Conservation (phyloP, 176 grass and related monocot species). For the Pharus latifolius region DNA sequence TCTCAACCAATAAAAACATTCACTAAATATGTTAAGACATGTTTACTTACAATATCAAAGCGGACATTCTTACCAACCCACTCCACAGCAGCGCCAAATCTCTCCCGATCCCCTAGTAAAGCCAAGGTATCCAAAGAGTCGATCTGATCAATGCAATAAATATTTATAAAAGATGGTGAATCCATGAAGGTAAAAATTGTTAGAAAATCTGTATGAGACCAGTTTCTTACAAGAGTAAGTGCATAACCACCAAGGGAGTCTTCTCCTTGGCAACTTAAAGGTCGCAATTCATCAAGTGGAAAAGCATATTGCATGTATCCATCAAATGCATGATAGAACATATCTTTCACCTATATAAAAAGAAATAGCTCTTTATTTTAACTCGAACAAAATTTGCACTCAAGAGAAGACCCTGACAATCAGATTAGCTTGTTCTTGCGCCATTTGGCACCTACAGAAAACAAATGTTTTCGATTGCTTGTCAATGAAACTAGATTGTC, state of each 20-base stretch:
- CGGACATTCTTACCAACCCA: constrained; percentile 88
- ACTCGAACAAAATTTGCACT: background rate
- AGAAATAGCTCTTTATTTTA: background rate
- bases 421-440: background rate
- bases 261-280: constrained; percentile 91
- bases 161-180: background rate
- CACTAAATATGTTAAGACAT: background rate
- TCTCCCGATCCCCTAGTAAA: constrained; percentile 73
- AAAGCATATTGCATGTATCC: constrained; percentile 94
- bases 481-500: background rate
- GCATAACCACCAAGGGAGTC: constrained; percentile 95
- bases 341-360: constrained; percentile 71
- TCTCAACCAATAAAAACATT: constrained; percentile 16
- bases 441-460: background rate
- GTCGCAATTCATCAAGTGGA: constrained; percentile 89
- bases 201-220: background rate
- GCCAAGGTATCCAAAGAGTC: constrained; percentile 93
- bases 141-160: constrained; percentile 45
- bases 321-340: constrained; percentile 99
- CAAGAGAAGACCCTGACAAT: background rate
- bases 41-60: constrained; percentile 91
- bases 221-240: constrained; percentile 77
- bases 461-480: background rate
- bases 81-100: constrained; percentile 70
- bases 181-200: background rate